Evolutionary conservation across 2,329 filamentous ascomycete genomes (phyloP), one percentile per base, ranked within the genome.

Genomic region (Didymella pomorum): DNA sequence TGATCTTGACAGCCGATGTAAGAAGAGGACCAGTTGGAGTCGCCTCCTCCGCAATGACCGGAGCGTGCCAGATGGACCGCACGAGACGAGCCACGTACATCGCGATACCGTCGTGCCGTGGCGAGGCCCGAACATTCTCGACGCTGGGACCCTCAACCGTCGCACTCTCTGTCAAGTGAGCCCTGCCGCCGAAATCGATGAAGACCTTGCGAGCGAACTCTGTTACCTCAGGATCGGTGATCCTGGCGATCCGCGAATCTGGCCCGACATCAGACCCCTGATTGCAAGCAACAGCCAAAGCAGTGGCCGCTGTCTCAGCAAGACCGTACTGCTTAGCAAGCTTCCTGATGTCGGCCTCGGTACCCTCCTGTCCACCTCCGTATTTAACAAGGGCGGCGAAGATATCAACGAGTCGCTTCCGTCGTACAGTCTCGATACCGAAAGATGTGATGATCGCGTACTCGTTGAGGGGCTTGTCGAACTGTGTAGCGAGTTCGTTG

Each of bases 401-500:
- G 9, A 96, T 90, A 72, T 99, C 95, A 0, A 98, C 93, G 5
- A 98, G 83, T 53, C 95, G 85, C 70, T 92, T 86, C 48, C 95
- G 84, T 53, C 92, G 89, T 52, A 98, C 86, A 8, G 96, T 85
- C 69, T 97, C 92, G 52, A 99, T 87, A 2, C 95, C 95, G 14
- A 87, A 92, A 68, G 95, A 96, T 29, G 95, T 98, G 52, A 99
- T 83, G 45, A 99, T 87, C 1, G 94, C 95, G 63, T 98, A 88
- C 72, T 99, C 94, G 49, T 89, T 87, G 0, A 90, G 85, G 0
- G 88, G 82, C 59, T 91, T 84, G 70, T 99, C 95, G 68, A 95
- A 99, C 69, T 99, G 96, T n/a, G 96, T 90, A 1, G 95, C 92
- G 55, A 98, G 82, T 78, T 99, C 95, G 68, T 99, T 99, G 11